Evolutionary conservation across 2,329 filamentous ascomycete species (phyloP), one percentile per base, ranked within the genome.

Genomic region (Arthrobotrys megalospora): DNA sequence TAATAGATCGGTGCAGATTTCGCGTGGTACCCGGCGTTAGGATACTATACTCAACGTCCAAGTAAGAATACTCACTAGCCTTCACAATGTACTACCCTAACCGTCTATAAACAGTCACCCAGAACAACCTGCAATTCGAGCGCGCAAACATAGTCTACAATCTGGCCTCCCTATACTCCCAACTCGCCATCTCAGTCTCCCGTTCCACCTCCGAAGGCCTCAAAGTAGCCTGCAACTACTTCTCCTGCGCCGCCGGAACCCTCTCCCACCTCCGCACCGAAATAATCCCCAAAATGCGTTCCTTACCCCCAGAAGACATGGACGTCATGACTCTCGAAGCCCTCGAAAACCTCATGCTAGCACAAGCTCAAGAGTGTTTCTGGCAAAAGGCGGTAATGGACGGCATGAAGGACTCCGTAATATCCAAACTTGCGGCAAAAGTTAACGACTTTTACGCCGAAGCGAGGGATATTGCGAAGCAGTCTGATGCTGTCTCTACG

Each of bases 381-480:
- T 99, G 96, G 96, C 92, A 96, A 81, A 98, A 97, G 84, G 95
- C 96, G 0, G 94, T 97, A 75, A 94, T 96, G 86, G 95, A 97
- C 83, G 91, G 91, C 24, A 90, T 97, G 85, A 97, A 97, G 84
- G 96, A 99, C 83, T 92, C 90, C 0, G 93, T 92, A 0, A 97
- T 99, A 79, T 93, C 96, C 1, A 96, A 96, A 83, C 87, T 99
- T 16, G 94, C 96, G 3, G 93, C 93, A 2, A 90, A 93, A 79
- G 94, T 98, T 3, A 96, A 93, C 1, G 96, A 99, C 82, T 89
- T 97, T 50, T 99, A 98, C 85, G 92, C 90, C 66, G 87, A 91
- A 67, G 93, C 94, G 0, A 91, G 92, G 6, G 95, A 97, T 81
- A 91, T 91, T 80, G 94, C 93, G 8, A 90, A 96, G 83, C 93